phyloP scores from a whole-genome alignment of 495 filamentous ascomycete species.

The Jackrogersella minutella region DNA sequence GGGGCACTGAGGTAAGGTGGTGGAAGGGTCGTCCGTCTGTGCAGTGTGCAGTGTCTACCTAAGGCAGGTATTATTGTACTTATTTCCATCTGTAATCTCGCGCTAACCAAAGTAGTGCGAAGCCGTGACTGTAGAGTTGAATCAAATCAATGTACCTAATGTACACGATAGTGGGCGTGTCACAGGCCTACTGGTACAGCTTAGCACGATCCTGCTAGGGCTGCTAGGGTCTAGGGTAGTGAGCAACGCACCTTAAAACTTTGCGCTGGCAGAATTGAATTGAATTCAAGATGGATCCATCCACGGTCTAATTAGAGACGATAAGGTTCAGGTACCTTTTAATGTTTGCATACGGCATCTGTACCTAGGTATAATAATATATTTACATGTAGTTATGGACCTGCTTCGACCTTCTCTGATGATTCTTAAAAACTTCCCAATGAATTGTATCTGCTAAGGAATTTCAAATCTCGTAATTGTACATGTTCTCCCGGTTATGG shows the following conservation, averaged over 20 bases:
- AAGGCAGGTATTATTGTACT: no score
- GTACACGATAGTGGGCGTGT: slow-evolving; percentile 7
- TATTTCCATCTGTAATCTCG: slow-evolving; percentile 1
- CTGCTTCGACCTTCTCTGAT: no score
- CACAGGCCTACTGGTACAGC: slow-evolving; percentile 15
- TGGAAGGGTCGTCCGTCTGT: background rate
- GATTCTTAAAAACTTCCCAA: no score
- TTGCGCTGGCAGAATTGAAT: slow-evolving; percentile 4
- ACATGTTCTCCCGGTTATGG: slow-evolving; percentile 7
- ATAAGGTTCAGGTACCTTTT: slow-evolving; percentile 12
- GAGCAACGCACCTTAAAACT: slow-evolving; percentile 22
- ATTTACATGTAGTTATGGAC: no score
- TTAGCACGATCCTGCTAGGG: slow-evolving; percentile 15
- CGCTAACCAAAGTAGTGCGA: background rate
- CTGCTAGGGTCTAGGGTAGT: slow-evolving; percentile 30
- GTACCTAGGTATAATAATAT: no score
- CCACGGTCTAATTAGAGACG: background rate
- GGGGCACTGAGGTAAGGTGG: slow-evolving; percentile 27
- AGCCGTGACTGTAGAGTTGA: no score
- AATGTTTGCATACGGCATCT: no score
- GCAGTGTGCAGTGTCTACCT: no score
- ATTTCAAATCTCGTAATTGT: background rate
- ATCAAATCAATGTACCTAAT: no score
- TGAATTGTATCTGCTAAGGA: background rate
- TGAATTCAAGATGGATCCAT: background rate